phyloP scores from a whole-genome alignment of 2,329 filamentous ascomycete genomes.

The Zalaria obscura region DNA sequence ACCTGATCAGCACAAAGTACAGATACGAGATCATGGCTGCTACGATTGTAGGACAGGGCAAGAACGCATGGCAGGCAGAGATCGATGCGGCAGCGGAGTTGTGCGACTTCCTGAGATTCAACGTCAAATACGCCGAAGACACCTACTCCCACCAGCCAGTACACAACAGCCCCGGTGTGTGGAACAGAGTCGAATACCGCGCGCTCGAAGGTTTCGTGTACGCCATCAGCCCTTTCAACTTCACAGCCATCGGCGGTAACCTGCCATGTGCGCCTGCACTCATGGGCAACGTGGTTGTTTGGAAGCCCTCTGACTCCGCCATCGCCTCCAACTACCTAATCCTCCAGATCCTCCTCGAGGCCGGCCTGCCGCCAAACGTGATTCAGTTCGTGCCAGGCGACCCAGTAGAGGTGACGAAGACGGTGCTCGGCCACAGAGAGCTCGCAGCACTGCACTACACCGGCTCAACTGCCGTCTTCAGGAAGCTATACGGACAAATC shows the following conservation, averaged over 20 bases:
- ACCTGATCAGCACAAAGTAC: constrained; percentile 83
- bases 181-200: constrained; percentile 84
- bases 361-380: constrained; percentile 75
- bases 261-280: constrained; percentile 69
- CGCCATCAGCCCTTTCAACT: constrained; percentile 90
- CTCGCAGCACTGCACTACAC: constrained; percentile 94
- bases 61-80: constrained; percentile 99
- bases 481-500: constrained; percentile 75
- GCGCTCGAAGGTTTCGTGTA: constrained; percentile 93
- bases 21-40: constrained; percentile 92
- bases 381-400: constrained; percentile 90
- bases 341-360: constrained; percentile 81
- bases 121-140: constrained; percentile 86
- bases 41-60: constrained; percentile 92
- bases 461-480: constrained; percentile 83
- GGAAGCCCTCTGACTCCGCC: constrained; percentile 87
- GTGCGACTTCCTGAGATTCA: constrained; percentile 85
- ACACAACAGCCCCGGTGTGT: constrained; percentile 70
- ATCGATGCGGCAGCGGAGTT: constrained; percentile 90
- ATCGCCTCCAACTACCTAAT: constrained; percentile 86
- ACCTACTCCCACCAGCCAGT: constrained; percentile 76
- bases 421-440: constrained; percentile 59
- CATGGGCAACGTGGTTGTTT: constrained; percentile 87
- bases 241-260: constrained; percentile 88
- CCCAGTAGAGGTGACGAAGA: constrained; percentile 68